phyloP scores from a whole-genome alignment of 164 flowering plant species.

The Kalanchoe fedtschenkoi region DNA sequence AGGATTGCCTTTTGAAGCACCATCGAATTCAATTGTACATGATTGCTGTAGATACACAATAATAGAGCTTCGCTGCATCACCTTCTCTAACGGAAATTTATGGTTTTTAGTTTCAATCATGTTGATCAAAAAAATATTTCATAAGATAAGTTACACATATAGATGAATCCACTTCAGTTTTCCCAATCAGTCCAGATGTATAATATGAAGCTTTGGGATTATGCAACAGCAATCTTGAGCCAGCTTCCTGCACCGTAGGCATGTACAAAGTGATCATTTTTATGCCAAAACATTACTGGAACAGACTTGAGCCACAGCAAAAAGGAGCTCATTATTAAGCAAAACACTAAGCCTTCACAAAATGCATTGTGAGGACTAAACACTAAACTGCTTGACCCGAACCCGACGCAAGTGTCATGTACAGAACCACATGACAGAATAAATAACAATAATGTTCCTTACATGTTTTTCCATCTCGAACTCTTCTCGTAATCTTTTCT shows the following conservation, averaged over 20 bases:
- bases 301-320: neutral
- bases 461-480: conserved; percentile 1
- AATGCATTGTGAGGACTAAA: neutral
- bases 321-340: neutral
- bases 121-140: neutral
- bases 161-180: neutral
- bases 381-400: too few species aligned
- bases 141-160: neutral
- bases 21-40: conserved; percentile 79
- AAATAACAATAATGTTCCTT: neutral
- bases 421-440: neutral
- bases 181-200: neutral
- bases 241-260: neutral
- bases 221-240: neutral
- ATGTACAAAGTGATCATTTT: neutral
- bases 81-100: neutral
- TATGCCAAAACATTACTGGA: neutral
- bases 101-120: neutral
- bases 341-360: neutral
- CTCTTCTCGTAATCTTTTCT: conserved; percentile 8
- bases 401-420: neutral
- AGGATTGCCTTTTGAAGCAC: conserved; percentile 98
- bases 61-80: neutral
- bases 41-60: conserved; percentile 26
- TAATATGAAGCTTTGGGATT: neutral